Percentiles rank a stretch among this genome's conserved stretches.
These are phyloP conservation scores for Tuber brumale DNA, from an alignment of 495 filamentous ascomycete genomes.

Conservation along the genomic window DNA sequence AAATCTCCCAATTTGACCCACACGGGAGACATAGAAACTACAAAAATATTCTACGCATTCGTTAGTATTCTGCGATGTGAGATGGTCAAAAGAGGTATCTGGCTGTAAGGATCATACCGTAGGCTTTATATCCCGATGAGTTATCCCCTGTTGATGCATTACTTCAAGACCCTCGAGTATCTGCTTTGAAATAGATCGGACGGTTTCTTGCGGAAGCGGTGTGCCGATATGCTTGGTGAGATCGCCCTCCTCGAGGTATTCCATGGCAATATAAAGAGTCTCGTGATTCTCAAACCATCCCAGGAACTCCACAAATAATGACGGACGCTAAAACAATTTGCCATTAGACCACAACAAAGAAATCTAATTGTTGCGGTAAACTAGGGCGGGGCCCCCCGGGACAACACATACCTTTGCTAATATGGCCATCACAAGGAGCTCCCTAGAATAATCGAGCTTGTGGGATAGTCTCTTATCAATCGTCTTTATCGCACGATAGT, in stretches of 20 bases:
- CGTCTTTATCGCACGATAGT: background rate
- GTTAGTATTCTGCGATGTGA: background rate
- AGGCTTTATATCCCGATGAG: slow-evolving; percentile 18
- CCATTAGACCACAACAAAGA: background rate
- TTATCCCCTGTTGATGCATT: slow-evolving; percentile 12
- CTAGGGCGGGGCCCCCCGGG: no score
- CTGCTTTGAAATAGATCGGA: background rate
- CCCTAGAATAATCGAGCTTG: background rate
- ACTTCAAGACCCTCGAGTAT: slow-evolving; percentile 14
- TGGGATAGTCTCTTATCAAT: background rate
- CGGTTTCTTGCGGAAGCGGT: background rate
- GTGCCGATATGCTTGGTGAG: background rate
- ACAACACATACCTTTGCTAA: background rate
- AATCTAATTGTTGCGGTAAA: no score
- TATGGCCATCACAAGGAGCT: background rate
- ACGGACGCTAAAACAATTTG: background rate
- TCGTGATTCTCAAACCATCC: background rate
- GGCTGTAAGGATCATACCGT: background rate
- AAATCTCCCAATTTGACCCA: background rate
- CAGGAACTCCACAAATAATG: background rate
- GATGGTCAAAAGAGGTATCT: background rate
- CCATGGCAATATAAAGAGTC: background rate
- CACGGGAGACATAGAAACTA: background rate
- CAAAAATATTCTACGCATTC: background rate
- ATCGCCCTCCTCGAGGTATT: background rate